Conservation (phyloP, 2,329 filamentous ascomycete species). For the Pestalotiopsis fici region DNA sequence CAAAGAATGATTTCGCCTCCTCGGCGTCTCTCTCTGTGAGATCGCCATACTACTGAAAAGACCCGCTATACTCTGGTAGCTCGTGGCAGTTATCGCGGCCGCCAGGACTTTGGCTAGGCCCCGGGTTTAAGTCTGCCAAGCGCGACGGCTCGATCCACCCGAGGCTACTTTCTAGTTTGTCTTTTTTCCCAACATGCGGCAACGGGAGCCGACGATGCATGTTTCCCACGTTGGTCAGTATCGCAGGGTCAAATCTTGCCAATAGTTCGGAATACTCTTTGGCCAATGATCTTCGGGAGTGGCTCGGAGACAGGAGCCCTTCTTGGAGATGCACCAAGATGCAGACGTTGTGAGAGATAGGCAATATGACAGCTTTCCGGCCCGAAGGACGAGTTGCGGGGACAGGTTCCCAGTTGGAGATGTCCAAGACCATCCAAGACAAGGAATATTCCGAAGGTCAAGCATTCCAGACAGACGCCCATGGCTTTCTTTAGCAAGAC, state of each 20-base stretch:
- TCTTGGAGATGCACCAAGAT: not conserved
- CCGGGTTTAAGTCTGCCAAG: not conserved
- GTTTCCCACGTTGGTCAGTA: not conserved
- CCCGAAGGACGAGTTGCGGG: not conserved
- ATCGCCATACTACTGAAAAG: not conserved
- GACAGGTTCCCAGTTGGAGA: not conserved
- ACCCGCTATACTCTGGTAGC: not conserved
- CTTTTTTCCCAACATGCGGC: not conserved
- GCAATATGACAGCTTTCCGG: not conserved
- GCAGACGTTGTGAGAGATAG: not conserved
- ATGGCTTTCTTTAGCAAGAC: not conserved
- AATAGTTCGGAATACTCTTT: no score
- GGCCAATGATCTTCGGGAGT: not conserved
- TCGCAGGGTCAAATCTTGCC: not conserved
- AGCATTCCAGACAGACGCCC: not conserved
- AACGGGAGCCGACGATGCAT: not conserved
- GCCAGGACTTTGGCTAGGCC: not conserved
- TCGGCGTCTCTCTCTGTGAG: not conserved
- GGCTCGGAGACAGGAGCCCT: not conserved
- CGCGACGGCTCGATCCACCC: not conserved
- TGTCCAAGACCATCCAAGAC: not conserved
- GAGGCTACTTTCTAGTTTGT: not conserved
- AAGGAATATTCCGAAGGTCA: not conserved
- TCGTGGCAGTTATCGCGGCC: not conserved
- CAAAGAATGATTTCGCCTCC: not conserved